Percentiles rank a stretch among this genome's conserved stretches.
phyloP scores from a whole-genome alignment of 1,139 yeast genomes.

The Saccharomyces hybrid region DNA sequence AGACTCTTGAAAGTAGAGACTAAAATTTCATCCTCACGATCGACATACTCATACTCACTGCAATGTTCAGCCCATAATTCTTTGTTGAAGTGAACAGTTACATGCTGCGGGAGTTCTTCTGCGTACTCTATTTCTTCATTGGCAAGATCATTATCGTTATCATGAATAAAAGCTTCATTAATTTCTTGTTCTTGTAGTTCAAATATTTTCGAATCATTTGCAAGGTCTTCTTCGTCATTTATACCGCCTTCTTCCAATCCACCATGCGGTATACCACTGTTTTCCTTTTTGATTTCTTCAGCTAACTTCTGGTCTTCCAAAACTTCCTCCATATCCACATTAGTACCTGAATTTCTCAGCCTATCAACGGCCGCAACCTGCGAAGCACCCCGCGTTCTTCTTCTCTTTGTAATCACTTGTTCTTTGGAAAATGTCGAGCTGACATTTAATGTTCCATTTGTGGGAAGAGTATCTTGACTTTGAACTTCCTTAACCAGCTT shows the following conservation, averaged over 20 bases:
- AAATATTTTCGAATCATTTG: conserved; percentile 8
- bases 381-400: conserved; percentile 80
- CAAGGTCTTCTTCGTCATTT: neutral
- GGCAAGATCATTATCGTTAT: conserved; percentile 11
- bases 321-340: conserved; percentile 34
- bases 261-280: neutral
- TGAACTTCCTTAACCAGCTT: conserved; percentile 31
- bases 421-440: conserved; percentile 34
- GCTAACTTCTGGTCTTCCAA: conserved; percentile 29
- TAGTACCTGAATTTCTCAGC: conserved; percentile 36
- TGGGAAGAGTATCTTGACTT: conserved; percentile 21
- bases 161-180: conserved; percentile 4
- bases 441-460: conserved; percentile 26
- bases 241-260: conserved; percentile 3
- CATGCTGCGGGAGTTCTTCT: neutral
- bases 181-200: neutral
- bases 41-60: conserved; percentile 31
- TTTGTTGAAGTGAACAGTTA: neutral
- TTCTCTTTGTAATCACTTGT: conserved; percentile 35
- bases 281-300: conserved; percentile 13
- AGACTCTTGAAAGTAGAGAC: conserved; percentile 53
- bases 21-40: conserved; percentile 43
- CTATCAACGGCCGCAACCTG: conserved; percentile 48
- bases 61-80: conserved; percentile 19
- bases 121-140: conserved; percentile 10